Base-by-base conservation (phyloP, 2,329 filamentous ascomycete species). In the Coniochaeta ligniaria region DNA sequence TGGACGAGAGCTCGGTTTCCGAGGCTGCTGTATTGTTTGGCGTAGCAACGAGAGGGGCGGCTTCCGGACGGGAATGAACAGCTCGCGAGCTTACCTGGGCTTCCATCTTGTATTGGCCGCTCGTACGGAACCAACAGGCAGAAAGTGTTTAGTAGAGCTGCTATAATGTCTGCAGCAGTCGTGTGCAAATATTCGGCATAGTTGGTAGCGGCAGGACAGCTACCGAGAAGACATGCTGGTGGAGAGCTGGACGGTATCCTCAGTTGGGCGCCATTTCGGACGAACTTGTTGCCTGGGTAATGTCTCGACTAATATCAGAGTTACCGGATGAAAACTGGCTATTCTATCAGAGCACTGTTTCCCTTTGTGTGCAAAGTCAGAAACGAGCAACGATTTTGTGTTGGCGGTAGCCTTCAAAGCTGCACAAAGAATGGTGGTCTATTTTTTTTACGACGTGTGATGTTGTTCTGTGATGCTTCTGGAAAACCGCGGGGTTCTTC, bases 151-250 rank as follows among this genome's bases (percentile, higher is more conserved):
- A 35, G 59, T 59, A 61, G 62, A 62, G 63, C 63, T 71, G 68
- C 69, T 71, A 71, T 70, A 67, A 67, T 63, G 62, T 64, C 62
- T 60, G 68, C 63, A 67, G 67, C 61, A 63, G 64, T 64, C 41
- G 57, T 47, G 60, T 58, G 59, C 50, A 60, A 28, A 58, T 61
- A 64, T 63, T 65, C 67, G 60, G 65, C 69, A 69, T 69, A 65
- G 66, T 67, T 65, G 64, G 61, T 45, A 56, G 58, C 58, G 61
- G 63, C 61, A 61, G 60, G 55, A 62, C 63, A 61, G 64, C 64
- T 62, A 66, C 64, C 63, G 61, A 63, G 65, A 59, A 60, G 58
- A 58, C 66, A 69, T 69, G 62, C 24, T 56, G 24, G 45, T 50
- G 58, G 24, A 17, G 35, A 52, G 47, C 26, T 52, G 22, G 47